A percentile compares a stretch with the other conserved stretches of the same genome.
Evolutionary conservation across 1,284 basidiomycete species (phyloP).

Genomic region (Anthracocystis panici-leucophaei): DNA sequence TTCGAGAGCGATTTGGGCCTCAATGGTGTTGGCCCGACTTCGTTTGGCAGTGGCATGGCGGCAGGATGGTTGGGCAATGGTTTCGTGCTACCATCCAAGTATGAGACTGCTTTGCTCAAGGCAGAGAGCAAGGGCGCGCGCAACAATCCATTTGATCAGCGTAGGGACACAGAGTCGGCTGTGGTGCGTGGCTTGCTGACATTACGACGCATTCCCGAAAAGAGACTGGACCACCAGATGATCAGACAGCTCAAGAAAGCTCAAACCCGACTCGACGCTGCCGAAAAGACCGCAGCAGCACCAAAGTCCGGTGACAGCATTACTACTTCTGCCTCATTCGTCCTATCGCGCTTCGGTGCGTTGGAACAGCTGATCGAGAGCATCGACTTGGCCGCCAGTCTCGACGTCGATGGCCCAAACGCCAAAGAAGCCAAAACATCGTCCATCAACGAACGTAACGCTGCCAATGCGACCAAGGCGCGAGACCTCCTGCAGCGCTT

Average conservation of each 20-base stretch:
- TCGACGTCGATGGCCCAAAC: conserved; percentile 59
- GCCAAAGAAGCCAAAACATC: conserved; percentile 20
- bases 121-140: conserved; percentile 38
- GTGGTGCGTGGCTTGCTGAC: conserved; percentile 47
- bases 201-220: conserved; percentile 51
- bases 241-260: conserved; percentile 16
- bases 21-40: conserved; percentile 48
- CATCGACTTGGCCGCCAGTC: conserved; percentile 54
- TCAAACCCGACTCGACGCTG: conserved; percentile 10
- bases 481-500: conserved; percentile 45
- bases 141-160: conserved; percentile 56
- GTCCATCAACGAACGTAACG: conserved; percentile 41
- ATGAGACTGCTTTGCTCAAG: conserved; percentile 50
- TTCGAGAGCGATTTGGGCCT: conserved; percentile 53
- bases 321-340: neutral
- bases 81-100: conserved; percentile 65
- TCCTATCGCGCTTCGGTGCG: conserved; percentile 30
- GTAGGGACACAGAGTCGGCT: conserved; percentile 47
- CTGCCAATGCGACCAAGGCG: conserved; percentile 36
- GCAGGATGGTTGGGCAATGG: conserved; percentile 69
- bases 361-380: conserved; percentile 53
- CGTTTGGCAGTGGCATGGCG: conserved; percentile 66
- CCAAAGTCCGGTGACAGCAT: neutral
- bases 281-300: neutral
- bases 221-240: conserved; percentile 29